phyloP scores from a whole-genome alignment of 139 green algal genomes.

The Chloropicon primus region DNA sequence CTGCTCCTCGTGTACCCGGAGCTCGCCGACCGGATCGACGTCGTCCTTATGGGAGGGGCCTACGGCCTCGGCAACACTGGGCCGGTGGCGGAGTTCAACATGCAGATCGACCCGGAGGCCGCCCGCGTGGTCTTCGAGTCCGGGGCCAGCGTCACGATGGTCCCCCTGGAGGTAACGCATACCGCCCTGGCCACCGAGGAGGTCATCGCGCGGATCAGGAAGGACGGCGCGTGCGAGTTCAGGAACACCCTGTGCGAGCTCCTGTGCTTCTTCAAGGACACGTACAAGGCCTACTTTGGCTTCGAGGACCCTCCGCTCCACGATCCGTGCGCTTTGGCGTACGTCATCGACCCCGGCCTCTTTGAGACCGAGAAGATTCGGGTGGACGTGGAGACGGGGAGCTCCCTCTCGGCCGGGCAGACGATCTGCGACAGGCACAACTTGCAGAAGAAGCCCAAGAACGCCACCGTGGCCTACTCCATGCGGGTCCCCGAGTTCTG shows the following conservation, averaged over 20 bases:
- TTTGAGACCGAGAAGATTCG: conserved; percentile 51
- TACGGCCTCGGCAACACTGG: conserved; percentile 17
- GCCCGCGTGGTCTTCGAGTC: conserved; percentile 70
- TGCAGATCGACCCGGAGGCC: conserved; percentile 71
- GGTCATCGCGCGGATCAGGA: conserved; percentile 39
- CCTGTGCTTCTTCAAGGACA: conserved; percentile 57
- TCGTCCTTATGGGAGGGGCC: conserved; percentile 62
- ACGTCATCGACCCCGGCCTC: conserved; percentile 50
- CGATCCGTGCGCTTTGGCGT: conserved; percentile 79
- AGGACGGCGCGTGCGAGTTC: conserved; percentile 27
- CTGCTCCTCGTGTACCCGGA: conserved; percentile 75
- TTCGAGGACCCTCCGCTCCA: conserved; percentile 80
- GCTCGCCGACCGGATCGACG: conserved; percentile 35
- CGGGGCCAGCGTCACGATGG: conserved; percentile 64
- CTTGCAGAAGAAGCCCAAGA: conserved; percentile 29
- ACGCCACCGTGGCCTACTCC: conserved; percentile 41
- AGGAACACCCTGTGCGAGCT: conserved; percentile 36
- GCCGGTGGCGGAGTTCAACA: conserved; percentile 40
- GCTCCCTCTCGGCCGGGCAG: conserved; percentile 47
- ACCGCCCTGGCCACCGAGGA: conserved; percentile 52
- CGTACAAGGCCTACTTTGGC: conserved; percentile 61
- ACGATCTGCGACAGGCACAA: conserved; percentile 71
- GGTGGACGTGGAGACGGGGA: conserved; percentile 68
- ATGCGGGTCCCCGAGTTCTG: conserved; percentile 46
- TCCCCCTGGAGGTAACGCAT: conserved; percentile 70